phyloP scores from a whole-genome alignment of 768 basidiomycete species.

The Galerina sulciceps region DNA sequence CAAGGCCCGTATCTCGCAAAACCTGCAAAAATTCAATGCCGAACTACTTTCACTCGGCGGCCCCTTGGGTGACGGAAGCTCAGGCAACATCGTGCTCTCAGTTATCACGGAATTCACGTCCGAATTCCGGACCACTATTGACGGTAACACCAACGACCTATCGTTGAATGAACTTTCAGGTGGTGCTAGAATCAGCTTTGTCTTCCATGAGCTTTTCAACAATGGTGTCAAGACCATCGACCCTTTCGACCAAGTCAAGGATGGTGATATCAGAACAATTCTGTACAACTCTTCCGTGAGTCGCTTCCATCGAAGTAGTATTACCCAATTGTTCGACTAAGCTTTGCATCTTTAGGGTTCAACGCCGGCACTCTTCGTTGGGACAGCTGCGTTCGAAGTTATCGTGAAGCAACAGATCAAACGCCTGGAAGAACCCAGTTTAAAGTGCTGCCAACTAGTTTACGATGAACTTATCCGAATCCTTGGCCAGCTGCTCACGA shows the following conservation, averaged over 20 bases:
- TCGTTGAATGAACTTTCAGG: constrained; percentile 97
- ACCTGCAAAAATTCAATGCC: constrained; percentile 84
- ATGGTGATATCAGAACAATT: constrained; percentile 95
- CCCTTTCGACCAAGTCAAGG: constrained; percentile 98
- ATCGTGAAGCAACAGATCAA: constrained; percentile 99
- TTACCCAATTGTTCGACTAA: not conserved
- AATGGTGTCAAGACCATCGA: constrained; percentile 95
- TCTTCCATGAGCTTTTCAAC: constrained; percentile 98
- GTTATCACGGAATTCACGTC: constrained; percentile 98
- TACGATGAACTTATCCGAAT: constrained; percentile 98
- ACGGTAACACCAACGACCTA: constrained; percentile 96
- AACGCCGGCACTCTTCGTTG: constrained; percentile 94
- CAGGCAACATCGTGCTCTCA: constrained; percentile 91
- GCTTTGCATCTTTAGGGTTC: constrained; percentile 66
- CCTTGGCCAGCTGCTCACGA: constrained; percentile 85
- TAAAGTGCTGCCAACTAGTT: constrained; percentile 94
- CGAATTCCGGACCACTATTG: constrained; percentile 96
- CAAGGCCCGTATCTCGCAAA: constrained; percentile 91
- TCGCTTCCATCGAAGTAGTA: constrained; percentile 18
- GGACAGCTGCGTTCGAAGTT: constrained; percentile 96
- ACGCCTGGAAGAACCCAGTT: constrained; percentile 88
- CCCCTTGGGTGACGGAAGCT: constrained; percentile 79
- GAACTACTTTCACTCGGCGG: constrained; percentile 90
- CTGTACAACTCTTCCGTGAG: constrained; percentile 96
- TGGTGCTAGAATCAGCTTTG: constrained; percentile 97